Conservation (phyloP, 1,284 basidiomycete genomes). For the Apiotrichum gamsii region DNA sequence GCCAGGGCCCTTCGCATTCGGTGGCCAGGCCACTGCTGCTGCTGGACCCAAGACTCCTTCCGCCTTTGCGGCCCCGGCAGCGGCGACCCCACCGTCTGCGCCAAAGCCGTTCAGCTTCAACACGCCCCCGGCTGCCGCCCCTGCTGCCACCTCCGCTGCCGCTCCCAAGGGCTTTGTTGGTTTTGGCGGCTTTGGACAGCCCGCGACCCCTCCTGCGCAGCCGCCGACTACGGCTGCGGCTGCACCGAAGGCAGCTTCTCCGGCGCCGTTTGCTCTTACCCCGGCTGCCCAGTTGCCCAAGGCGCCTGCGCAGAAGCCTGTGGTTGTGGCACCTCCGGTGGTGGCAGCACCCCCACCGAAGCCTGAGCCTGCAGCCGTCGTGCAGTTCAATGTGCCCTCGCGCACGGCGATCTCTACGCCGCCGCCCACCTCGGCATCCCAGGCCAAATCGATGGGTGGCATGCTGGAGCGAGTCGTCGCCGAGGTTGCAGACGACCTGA, state of each 20-base stretch:
- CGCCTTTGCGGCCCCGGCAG: background rate
- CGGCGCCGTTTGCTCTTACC: too few species aligned
- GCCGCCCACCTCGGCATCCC: slow-evolving; percentile 29
- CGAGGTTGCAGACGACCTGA: slow-evolving; percentile 42
- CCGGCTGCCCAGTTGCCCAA: too few species aligned
- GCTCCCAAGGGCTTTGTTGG: background rate
- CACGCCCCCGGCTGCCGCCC: background rate
- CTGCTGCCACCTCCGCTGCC: background rate
- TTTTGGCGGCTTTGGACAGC: background rate
- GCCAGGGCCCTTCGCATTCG: slow-evolving; percentile 14
- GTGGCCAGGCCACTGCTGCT: slow-evolving; percentile 11
- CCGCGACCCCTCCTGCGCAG: too few species aligned
- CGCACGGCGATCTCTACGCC: slow-evolving; percentile 32
- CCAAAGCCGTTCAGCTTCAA: background rate
- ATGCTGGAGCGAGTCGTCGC: slow-evolving; percentile 40
- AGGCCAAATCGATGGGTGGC: slow-evolving; percentile 24
- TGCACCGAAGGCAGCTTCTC: too few species aligned
- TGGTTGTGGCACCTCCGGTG: too few species aligned
- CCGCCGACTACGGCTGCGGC: background rate
- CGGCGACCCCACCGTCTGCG: slow-evolving; percentile 3
- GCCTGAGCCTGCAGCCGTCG: background rate
- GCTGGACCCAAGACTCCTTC: too few species aligned
- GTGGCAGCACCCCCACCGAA: too few species aligned
- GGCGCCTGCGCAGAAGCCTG: too few species aligned
- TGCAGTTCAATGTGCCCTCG: slow-evolving; percentile 18